Evolutionary conservation across 2,329 filamentous ascomycete species (phyloP).

Genomic region (Biscogniauxia marginata): DNA sequence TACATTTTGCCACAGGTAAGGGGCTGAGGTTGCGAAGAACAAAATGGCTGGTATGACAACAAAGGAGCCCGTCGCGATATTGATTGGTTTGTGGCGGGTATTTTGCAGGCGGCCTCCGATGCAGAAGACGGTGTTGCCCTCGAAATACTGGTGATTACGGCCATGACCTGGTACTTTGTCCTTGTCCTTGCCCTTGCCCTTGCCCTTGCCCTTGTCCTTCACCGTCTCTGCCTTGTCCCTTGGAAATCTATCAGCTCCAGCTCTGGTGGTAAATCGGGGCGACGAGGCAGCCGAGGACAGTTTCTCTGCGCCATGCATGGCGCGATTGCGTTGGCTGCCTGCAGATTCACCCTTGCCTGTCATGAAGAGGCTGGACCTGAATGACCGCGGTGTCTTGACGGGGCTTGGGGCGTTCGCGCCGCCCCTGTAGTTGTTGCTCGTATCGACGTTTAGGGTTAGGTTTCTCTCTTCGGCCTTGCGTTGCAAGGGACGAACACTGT

Average conservation of each 20-base stretch:
- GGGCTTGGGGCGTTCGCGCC: constrained; percentile 56
- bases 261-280: constrained; percentile 52
- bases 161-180: constrained; percentile 45
- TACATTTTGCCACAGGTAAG: constrained; percentile 82
- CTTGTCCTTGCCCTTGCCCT: constrained; percentile 20
- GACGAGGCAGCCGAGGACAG: constrained; percentile 79
- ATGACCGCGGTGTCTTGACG: constrained; percentile 71
- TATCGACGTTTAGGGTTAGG: constrained; percentile 59
- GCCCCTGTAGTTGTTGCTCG: constrained; percentile 52
- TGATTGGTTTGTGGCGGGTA: constrained; percentile 81
- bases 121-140: constrained; percentile 90
- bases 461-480: constrained; percentile 42
- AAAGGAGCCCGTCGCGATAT: constrained; percentile 78
- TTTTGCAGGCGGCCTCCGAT: constrained; percentile 85
- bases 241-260: constrained; percentile 21
- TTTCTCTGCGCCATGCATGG: constrained; percentile 71
- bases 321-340: constrained; percentile 51
- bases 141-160: constrained; percentile 87
- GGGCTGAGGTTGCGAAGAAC: constrained; percentile 82
- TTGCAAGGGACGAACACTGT: constrained; percentile 77
- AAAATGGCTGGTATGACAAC: constrained; percentile 76
- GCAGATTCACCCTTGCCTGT: constrained; percentile 53
- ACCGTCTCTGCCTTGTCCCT: constrained; percentile 21
- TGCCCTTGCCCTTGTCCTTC: constrained; percentile 36
- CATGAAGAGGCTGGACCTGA: constrained; percentile 72